These are phyloP conservation scores for Ammopiptanthus mongolicus DNA, from an alignment of 306 rosid species.

Conservation along the genomic window DNA sequence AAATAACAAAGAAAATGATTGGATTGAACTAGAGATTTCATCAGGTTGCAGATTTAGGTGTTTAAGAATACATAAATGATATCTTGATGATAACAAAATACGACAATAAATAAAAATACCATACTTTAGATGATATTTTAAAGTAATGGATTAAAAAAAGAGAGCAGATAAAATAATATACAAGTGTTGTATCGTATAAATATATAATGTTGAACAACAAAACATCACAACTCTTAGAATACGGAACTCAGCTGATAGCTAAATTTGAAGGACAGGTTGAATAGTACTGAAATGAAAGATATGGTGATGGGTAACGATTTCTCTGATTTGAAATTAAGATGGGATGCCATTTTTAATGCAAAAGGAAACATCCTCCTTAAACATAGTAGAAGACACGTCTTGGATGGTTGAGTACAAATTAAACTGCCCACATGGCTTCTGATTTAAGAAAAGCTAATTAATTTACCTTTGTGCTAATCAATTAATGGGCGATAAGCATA, in stretches of 20 bases:
- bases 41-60: too few species aligned
- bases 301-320: neutral
- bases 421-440: neutral
- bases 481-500: neutral
- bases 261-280: neutral
- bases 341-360: neutral
- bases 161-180: too few species aligned
- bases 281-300: neutral
- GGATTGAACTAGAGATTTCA: neutral
- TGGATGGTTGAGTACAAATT: neutral
- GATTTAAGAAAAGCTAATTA: neutral
- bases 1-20: neutral
- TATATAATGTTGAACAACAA: too few species aligned
- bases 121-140: too few species aligned
- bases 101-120: too few species aligned
- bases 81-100: too few species aligned
- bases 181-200: too few species aligned
- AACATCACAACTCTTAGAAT: too few species aligned
- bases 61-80: too few species aligned
- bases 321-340: neutral
- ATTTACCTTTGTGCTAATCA: neutral
- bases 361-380: neutral
- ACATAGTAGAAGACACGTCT: neutral
- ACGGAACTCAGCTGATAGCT: too few species aligned
- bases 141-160: too few species aligned